Evolutionary conservation across 106 monocot genomes (phyloP).

Genomic region (Amphibolis antarctica): DNA sequence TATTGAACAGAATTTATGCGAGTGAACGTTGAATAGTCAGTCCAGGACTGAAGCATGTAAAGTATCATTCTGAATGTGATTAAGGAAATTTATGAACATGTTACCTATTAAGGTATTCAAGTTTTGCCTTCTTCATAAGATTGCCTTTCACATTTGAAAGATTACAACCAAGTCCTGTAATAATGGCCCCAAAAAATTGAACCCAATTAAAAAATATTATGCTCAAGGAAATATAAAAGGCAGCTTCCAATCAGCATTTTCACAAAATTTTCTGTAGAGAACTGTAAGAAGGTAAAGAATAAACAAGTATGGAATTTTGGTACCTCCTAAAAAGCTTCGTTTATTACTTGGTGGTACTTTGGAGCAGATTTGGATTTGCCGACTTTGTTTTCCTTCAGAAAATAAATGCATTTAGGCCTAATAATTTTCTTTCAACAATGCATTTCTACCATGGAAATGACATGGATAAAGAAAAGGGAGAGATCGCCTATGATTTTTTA

Average conservation of each 20-base stretch:
- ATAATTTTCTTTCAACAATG: neutral
- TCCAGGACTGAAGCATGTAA: neutral
- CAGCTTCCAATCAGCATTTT: neutral
- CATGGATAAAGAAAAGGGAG: too few relatives aligned
- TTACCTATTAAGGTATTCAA: slow-evolving; percentile 67
- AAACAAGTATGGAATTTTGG: neutral
- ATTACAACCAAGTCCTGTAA: slow-evolving; percentile 27
- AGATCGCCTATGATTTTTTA: too few relatives aligned
- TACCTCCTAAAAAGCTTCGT: slow-evolving; percentile 61
- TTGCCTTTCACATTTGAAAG: slow-evolving; percentile 48
- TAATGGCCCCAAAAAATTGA: neutral
- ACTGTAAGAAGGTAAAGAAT: neutral
- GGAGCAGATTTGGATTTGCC: slow-evolving; percentile 44
- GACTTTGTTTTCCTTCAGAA: slow-evolving; percentile 53
- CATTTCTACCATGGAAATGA: too few relatives aligned
- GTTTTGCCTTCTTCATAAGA: slow-evolving; percentile 86
- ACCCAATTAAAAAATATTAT: neutral
- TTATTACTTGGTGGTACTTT: slow-evolving; percentile 66
- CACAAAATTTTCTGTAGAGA: neutral
- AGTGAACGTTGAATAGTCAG: neutral
- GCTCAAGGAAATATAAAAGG: neutral
- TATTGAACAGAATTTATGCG: neutral
- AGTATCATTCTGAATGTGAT: neutral
- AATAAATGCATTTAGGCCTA: neutral
- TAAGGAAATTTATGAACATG: neutral